Percentiles rank a stretch among this genome's conserved stretches.
phyloP scores from a whole-genome alignment of 257 asterid species.

The Catharanthus roseus region DNA sequence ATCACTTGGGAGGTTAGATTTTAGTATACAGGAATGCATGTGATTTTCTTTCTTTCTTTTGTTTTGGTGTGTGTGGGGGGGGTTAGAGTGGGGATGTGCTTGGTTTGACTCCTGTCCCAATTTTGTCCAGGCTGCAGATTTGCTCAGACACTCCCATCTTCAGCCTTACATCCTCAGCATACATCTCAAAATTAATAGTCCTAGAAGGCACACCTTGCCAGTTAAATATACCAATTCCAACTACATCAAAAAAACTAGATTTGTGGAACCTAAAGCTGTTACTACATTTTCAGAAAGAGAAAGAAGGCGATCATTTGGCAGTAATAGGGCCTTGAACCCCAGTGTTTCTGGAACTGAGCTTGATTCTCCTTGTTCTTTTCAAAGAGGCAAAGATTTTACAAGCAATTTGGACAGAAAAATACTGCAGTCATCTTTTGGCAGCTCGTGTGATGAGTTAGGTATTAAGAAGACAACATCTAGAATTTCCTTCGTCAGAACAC shows the following conservation, averaged over 20 bases:
- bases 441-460: slow-evolving; percentile 39
- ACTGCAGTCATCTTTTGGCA: slow-evolving; percentile 42
- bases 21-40: not conserved
- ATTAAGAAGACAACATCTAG: slow-evolving; percentile 35
- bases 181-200: slow-evolving; percentile 51
- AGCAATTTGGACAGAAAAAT: slow-evolving; percentile 37
- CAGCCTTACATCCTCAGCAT: slow-evolving; percentile 60
- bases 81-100: not conserved
- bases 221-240: slow-evolving; percentile 27
- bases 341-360: slow-evolving; percentile 77
- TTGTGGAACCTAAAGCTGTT: slow-evolving; percentile 39
- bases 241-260: slow-evolving; percentile 48
- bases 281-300: slow-evolving; percentile 25
- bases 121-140: slow-evolving; percentile 71
- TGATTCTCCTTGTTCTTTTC: slow-evolving; percentile 49
- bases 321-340: slow-evolving; percentile 87
- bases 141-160: slow-evolving; percentile 78
- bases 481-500: slow-evolving; percentile 35
- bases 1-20: not conserved
- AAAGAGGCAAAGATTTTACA: slow-evolving; percentile 36
- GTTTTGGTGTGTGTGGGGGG: too few species aligned
- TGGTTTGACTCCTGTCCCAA: not conserved
- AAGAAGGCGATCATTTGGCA: slow-evolving; percentile 65
- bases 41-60: too few species aligned
- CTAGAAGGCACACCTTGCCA: slow-evolving; percentile 55